phyloP scores from a whole-genome alignment of 2,329 filamentous ascomycete species.

The Curvularia lunata region DNA sequence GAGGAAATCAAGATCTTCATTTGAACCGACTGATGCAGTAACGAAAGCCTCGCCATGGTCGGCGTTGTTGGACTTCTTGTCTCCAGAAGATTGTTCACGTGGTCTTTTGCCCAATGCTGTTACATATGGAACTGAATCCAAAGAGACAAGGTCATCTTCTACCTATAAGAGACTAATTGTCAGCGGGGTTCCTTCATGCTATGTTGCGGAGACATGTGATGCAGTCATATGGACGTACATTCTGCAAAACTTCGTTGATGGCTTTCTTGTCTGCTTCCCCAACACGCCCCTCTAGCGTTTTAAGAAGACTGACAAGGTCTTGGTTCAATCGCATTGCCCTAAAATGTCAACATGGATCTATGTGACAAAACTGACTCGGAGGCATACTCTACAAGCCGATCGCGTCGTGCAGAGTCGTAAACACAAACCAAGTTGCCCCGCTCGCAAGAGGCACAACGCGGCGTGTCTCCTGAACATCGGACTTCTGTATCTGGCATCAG shows the following conservation, averaged over 20 bases:
- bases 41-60: conserved; percentile 29
- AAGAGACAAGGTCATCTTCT: conserved; percentile 26
- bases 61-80: neutral
- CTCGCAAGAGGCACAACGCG: conserved; percentile 29
- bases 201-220: neutral
- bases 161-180: conserved; percentile 14
- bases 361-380: neutral
- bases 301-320: conserved; percentile 24
- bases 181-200: neutral
- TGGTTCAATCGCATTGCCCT: conserved; percentile 34
- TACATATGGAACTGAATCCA: conserved; percentile 1
- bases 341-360: neutral
- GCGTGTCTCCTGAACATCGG: conserved; percentile 34
- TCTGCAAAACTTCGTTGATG: conserved; percentile 27
- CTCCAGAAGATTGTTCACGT: conserved; percentile 4
- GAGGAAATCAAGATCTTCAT: conserved; percentile 38
- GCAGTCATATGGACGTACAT: conserved; percentile 16
- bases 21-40: conserved; percentile 35
- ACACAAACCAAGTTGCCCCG: conserved; percentile 20
- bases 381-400: conserved; percentile 33
- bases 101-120: conserved; percentile 25
- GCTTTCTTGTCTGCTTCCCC: conserved; percentile 22
- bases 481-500: conserved; percentile 24
- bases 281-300: conserved; percentile 24
- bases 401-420: conserved; percentile 34